Evolutionary conservation across 495 filamentous ascomycete species (phyloP).

Genomic region (Penicillium pancosmium): DNA sequence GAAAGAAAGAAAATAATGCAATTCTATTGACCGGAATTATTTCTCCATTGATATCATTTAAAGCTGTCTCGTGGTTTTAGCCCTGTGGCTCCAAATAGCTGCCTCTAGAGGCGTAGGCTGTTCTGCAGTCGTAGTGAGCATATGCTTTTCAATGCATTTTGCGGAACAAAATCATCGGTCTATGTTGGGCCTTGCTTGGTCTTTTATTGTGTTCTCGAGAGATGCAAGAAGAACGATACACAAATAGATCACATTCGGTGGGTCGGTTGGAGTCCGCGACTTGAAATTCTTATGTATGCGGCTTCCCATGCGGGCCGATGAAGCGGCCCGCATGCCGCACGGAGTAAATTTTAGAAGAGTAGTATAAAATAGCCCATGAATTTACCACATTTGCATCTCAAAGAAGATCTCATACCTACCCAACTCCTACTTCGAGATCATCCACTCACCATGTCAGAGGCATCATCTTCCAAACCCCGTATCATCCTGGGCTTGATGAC

Average conservation of each 20-base stretch:
- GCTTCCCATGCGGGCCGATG: not conserved
- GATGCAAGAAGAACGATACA: too few species aligned
- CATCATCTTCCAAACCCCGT: conserved; percentile 46
- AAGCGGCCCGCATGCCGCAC: not conserved
- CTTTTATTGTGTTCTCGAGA: too few species aligned
- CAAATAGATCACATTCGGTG: too few species aligned
- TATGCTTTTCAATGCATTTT: too few species aligned
- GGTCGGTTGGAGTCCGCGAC: not conserved
- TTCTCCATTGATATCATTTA: not conserved
- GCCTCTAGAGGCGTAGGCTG: too few species aligned
- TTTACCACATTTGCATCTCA: too few species aligned
- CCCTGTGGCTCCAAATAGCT: too few species aligned
- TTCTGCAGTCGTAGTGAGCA: too few species aligned
- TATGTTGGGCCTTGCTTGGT: too few species aligned
- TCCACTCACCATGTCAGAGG: conserved; percentile 47
- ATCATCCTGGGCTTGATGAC: conserved; percentile 62
- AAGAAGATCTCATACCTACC: too few species aligned
- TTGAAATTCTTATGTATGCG: not conserved
- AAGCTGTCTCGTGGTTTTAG: not conserved
- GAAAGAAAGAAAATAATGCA: not conserved
- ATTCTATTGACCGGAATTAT: not conserved
- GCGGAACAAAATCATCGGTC: too few species aligned
- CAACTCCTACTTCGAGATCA: not conserved
- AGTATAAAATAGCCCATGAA: not conserved
- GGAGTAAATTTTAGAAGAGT: not conserved